Conservation (phyloP, 768 basidiomycete species). For the Tremella fuciformis region DNA sequence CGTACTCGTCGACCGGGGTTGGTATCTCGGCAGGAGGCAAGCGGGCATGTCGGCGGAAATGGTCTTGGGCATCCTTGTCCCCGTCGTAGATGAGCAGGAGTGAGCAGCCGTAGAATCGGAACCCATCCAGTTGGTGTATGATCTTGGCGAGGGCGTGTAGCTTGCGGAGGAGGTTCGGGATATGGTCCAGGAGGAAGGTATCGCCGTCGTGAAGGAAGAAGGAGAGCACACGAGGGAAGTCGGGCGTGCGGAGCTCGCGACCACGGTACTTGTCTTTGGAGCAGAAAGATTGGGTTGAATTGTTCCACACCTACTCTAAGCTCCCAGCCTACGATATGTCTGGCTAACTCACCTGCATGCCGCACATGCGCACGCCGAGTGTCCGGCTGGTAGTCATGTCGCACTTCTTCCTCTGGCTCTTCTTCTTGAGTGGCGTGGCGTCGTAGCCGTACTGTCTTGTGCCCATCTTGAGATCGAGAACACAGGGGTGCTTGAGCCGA, state of each 20-base stretch:
- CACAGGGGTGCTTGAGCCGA: conserved; percentile 82
- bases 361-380: conserved; percentile 89
- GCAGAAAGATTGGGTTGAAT: conserved; percentile 72
- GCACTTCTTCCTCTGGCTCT: conserved; percentile 97
- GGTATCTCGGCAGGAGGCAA: neutral
- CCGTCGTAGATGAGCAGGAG: conserved; percentile 97
- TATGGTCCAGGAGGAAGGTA: conserved; percentile 79
- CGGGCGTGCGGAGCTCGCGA: conserved; percentile 78
- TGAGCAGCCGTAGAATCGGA: conserved; percentile 96
- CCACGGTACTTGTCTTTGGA: conserved; percentile 97
- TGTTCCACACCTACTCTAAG: conserved; percentile 79
- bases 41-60: conserved; percentile 31
- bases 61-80: conserved; percentile 78
- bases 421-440: conserved; percentile 87
- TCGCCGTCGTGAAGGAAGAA: conserved; percentile 84
- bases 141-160: conserved; percentile 90
- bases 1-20: conserved; percentile 22
- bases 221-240: conserved; percentile 76
- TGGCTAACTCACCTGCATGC: conserved; percentile 81
- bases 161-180: conserved; percentile 84
- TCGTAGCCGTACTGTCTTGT: conserved; percentile 97
- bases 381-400: conserved; percentile 89
- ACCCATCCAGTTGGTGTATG: conserved; percentile 83
- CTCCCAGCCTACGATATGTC: neutral
- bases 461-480: conserved; percentile 99